Conservation (phyloP, 352 stramenopile species). For the Phytophthora sojae region DNA sequence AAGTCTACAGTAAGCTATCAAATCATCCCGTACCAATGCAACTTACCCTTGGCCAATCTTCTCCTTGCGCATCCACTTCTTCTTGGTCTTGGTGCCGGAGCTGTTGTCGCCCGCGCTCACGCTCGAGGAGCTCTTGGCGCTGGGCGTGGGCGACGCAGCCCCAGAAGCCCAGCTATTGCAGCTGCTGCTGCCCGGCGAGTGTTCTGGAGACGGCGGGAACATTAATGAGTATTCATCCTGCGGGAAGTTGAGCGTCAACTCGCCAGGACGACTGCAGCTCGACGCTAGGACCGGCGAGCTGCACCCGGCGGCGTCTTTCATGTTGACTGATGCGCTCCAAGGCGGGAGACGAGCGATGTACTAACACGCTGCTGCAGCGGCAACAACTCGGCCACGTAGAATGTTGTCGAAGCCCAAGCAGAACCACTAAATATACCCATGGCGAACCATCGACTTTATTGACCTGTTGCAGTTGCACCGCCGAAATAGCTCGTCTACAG, state of each 20-base stretch:
- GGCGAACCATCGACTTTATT: neutral
- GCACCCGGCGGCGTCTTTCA: conserved; percentile 28
- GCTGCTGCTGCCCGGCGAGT: conserved; percentile 41
- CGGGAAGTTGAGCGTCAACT: conserved; percentile 15
- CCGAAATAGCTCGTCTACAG: conserved; percentile 34
- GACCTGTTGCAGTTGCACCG: neutral
- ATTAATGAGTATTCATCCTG: conserved; percentile 39
- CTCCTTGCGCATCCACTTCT: conserved; percentile 72
- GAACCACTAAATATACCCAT: conserved; percentile 31
- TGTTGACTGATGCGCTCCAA: conserved; percentile 24
- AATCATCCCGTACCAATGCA: neutral
- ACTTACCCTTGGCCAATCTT: conserved; percentile 82
- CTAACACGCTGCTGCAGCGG: conserved; percentile 15
- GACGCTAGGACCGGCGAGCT: conserved; percentile 4
- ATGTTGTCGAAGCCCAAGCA: neutral
- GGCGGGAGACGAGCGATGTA: conserved; percentile 6
- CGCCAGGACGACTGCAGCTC: conserved; percentile 6
- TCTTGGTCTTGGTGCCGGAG: conserved; percentile 24
- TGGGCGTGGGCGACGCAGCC: conserved; percentile 28
- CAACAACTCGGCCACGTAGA: neutral
- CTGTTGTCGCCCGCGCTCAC: conserved; percentile 4
- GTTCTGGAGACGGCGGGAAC: conserved; percentile 36
- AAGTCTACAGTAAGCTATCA: neutral
- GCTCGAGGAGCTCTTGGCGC: conserved; percentile 22
- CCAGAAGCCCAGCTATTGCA: conserved; percentile 33